Evolutionary conservation across 352 stramenopile genomes (phyloP), one percentile per base, ranked within the genome.

Genomic region (Phytophthora meadii): DNA sequence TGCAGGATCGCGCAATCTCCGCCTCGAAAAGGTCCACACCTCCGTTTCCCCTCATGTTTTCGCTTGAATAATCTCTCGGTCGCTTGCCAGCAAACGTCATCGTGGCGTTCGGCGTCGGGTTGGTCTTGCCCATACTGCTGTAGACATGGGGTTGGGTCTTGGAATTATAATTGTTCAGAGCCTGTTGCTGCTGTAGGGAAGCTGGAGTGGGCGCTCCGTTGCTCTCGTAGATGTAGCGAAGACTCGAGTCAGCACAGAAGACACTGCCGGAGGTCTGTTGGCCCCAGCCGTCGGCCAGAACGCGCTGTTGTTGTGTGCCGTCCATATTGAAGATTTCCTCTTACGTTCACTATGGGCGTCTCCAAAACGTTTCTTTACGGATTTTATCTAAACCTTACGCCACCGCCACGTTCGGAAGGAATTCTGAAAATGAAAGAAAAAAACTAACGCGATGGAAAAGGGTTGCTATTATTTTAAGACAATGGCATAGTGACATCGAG

Each of bases 211-310:
- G 25, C n/a, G 11, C 30, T 11, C 34, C 52, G 37, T 79, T 65
- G 54, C 63, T 76, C 67, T 93, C 82, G 70, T 93, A 93, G 55
- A 93, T 88, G 63, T 83, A 92, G 15, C 83, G 84, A 40, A 93
- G 77, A 73, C 82, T 90, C 59, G 84, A 93, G 54, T 93, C 84
- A 50, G 82, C 84, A 69, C 84, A 93, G 72, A 93, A 93, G 60
- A 93, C 84, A 66, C 70, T 88, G 28, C 84, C 79, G 4, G 74
- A 74, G 27, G 62, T 57, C 59, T 82, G 74, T 5, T 74, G 53
- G 39, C 82, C 84, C 82, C 83, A 93, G 22, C 84, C 84, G 54
- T 93, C 82, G 36, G 84, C 82, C 40, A 93, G 55, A 2, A 93
- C 81, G 41, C 83, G 80, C 68, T 84, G 78, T 58, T 86, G 76